Evolutionary conservation across 1,284 basidiomycete species (phyloP).

Genomic region (Trichosporon asahii): DNA sequence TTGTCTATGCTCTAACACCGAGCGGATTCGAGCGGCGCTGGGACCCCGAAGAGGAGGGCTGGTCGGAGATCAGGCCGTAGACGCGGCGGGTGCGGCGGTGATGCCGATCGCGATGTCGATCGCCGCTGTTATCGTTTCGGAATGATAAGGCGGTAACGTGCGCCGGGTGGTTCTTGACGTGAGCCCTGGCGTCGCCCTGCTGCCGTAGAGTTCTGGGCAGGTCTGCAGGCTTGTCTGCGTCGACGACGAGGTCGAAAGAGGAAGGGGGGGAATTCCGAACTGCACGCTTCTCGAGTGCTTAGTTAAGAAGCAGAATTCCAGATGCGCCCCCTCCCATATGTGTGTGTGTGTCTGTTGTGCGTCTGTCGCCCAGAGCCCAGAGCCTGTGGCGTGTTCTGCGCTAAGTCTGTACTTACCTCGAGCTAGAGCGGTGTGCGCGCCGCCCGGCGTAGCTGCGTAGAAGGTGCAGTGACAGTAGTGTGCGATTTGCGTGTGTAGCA

Average conservation of each 20-base stretch:
- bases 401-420: background rate
- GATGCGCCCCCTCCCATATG: background rate
- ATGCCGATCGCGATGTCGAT: background rate
- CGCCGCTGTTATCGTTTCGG: background rate
- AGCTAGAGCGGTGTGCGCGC: background rate
- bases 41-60: too few species aligned
- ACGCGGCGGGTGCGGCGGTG: background rate
- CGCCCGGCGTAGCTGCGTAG: too few species aligned
- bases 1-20: too few species aligned
- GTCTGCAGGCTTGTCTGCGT: background rate
- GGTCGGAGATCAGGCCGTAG: too few species aligned
- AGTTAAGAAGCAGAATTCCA: slow-evolving; percentile 5
- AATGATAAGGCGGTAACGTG: background rate
- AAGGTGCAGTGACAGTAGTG: background rate
- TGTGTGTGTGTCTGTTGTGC: too few species aligned
- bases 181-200: too few species aligned
- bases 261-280: background rate
- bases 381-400: background rate
- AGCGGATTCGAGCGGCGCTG: too few species aligned
- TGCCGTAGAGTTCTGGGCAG: too few species aligned
- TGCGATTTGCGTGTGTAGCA: background rate
- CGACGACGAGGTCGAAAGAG: background rate
- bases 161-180: too few species aligned
- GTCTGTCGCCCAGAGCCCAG: background rate
- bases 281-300: background rate